phyloP scores from a whole-genome alignment of 2,329 filamentous ascomycete genomes.

The Colletotrichum euphorbiae region DNA sequence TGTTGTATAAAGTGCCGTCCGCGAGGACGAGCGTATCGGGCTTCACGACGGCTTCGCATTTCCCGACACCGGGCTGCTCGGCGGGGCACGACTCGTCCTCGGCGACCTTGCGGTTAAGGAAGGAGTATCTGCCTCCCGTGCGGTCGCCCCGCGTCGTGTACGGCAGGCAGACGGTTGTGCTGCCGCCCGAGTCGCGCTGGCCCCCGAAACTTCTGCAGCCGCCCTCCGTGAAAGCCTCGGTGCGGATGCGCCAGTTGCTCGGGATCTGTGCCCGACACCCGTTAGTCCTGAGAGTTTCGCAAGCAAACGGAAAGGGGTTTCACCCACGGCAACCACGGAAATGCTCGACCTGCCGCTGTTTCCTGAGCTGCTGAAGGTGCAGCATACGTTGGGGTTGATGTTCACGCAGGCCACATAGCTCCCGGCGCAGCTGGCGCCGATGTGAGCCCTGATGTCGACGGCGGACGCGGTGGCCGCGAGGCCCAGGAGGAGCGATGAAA shows the following conservation, averaged over 20 bases:
- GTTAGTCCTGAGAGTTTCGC: not conserved
- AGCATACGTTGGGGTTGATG: conserved; percentile 35
- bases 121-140: conserved; percentile 24
- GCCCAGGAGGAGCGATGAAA: conserved; percentile 1
- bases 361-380: conserved; percentile 8
- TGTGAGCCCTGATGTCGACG: conserved; percentile 23
- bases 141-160: conserved; percentile 28
- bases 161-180: not conserved
- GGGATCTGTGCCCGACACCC: conserved; percentile 13
- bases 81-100: conserved; percentile 23
- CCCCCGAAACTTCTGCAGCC: conserved; percentile 2
- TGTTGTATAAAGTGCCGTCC: conserved; percentile 30
- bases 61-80: conserved; percentile 21
- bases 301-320: not conserved
- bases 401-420: not conserved
- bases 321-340: conserved; percentile 19
- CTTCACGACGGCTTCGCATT: conserved; percentile 27
- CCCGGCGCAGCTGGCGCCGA: not conserved
- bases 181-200: conserved; percentile 3
- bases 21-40: conserved; percentile 20
- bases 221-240: conserved; percentile 8
- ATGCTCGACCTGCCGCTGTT: conserved; percentile 14
- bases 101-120: conserved; percentile 26
- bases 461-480: conserved; percentile 23
- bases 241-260: conserved; percentile 27